phyloP scores from a whole-genome alignment of 805 yeast genomes.

The Lipomyces sp. region DNA sequence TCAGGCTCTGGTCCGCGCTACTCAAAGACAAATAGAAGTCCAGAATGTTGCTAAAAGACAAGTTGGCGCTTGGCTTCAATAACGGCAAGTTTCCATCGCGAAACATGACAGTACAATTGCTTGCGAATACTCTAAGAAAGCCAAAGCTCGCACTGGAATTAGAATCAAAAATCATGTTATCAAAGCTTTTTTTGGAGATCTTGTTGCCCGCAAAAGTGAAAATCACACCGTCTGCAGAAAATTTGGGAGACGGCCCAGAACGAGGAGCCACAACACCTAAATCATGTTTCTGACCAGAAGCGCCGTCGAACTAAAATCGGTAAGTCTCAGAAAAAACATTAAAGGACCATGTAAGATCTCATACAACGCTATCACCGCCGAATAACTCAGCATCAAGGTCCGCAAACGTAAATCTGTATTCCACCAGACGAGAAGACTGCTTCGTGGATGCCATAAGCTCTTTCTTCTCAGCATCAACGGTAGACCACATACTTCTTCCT shows the following conservation, averaged over 20 bases:
- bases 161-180: not conserved
- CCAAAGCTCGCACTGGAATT: constrained; percentile 5
- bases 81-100: constrained; percentile 26
- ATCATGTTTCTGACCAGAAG: not conserved
- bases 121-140: constrained; percentile 16
- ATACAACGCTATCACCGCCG: constrained; percentile 43
- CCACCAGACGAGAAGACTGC: constrained; percentile 12
- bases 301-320: not conserved
- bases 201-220: not conserved
- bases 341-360: not conserved
- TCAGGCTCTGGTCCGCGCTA: constrained; percentile 2
- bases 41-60: constrained; percentile 14
- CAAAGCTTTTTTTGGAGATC: not conserved
- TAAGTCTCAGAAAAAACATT: not conserved
- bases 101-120: constrained; percentile 6
- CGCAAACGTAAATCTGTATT: constrained; percentile 43
- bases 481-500: constrained; percentile 25
- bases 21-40: constrained; percentile 7
- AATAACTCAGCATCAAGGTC: constrained; percentile 57
- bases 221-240: constrained; percentile 7
- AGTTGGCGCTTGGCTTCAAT: constrained; percentile 6
- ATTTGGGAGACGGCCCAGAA: constrained; percentile 8
- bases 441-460: constrained; percentile 8
- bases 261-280: not conserved
- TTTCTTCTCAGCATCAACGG: constrained; percentile 16